A percentile compares a stretch with the other conserved stretches of the same genome.
These are phyloP conservation scores for Lactarius evosmus DNA, from an alignment of 768 basidiomycete species.

Conservation along the genomic window DNA sequence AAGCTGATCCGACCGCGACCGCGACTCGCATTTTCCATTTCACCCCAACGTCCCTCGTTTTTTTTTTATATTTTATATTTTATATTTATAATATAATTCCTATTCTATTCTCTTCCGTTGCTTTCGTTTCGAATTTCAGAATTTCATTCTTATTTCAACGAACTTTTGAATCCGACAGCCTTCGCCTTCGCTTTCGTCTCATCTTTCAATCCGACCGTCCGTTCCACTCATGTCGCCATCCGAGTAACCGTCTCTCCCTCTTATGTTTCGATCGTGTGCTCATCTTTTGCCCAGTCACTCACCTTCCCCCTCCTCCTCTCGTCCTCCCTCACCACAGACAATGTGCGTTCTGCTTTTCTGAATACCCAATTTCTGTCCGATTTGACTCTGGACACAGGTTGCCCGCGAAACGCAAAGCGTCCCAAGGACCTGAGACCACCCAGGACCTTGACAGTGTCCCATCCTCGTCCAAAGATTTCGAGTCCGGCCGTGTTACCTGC, in stretches of 20 bases:
- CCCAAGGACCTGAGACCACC: slow-evolving; percentile 1
- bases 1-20: slow-evolving; percentile 4
- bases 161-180: background rate
- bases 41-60: background rate
- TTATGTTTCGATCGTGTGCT: background rate
- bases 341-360: slow-evolving; percentile 1
- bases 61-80: background rate
- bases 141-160: slow-evolving; percentile 6
- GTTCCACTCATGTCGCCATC: slow-evolving; percentile 14
- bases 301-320: background rate
- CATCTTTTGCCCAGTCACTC: slow-evolving; percentile 4
- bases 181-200: background rate
- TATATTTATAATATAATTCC: background rate
- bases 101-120: background rate
- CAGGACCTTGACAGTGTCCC: slow-evolving; percentile 6
- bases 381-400: background rate
- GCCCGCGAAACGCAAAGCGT: slow-evolving; percentile 17
- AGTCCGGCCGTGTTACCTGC: slow-evolving; percentile 62
- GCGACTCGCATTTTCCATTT: background rate
- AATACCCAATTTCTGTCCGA: fast-evolving
- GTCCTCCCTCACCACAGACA: slow-evolving; percentile 7
- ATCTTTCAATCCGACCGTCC: background rate
- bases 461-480: slow-evolving; percentile 47
- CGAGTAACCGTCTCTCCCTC: slow-evolving; percentile 5
- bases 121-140: background rate